Base-by-base conservation (phyloP, 768 basidiomycete species). In the Russula brevipes region DNA sequence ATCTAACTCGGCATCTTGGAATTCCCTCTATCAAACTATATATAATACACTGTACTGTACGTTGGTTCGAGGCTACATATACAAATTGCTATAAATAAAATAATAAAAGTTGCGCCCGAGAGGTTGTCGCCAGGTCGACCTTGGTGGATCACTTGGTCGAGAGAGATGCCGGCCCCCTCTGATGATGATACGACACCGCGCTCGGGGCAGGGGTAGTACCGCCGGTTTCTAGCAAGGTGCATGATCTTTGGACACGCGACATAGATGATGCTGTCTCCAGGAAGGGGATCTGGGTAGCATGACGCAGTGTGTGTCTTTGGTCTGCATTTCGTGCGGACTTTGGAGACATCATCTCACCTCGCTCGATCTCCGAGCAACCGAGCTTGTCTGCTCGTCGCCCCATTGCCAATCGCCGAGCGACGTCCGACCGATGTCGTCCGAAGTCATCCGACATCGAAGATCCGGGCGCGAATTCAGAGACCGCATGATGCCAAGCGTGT, bases 391-490 rank as follows among this genome's bases (percentile, higher is more conserved):
- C 17, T 61, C 69, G 42, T 70, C 63, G 3, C 69, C 70, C 76
- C 75, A 78, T 57, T 73, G 68, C 76, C 74, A 79, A 3, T 68
- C 72, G 10, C 69, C 71, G 14, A 83, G 71, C 5, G 80, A 77
- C 11, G 73, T 76, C 45, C 80, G 71, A 19, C 80, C 80, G 4
- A 79, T 53, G 53, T 76, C 76, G 41, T 75, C 69, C 6, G 78
- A 78, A 16, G 74, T 72, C 68, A 82, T 75, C 10, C 66, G 67
- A 39, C 62, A 65, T 31, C 72, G 72, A 60, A 75, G 67, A 53
- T 61, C 57, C 14, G 66, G 64, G 50, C 75, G 70, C 53, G 72
- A 69, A 64, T 74, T 73, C n/a, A 73, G 59, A 8, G 67, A 72
- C n/a, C 70, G 73, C 33, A 71, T 54, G 30, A 73, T 61, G 38